Conservation (phyloP, 352 stramenopile genomes). For the Pythium aquatile region DNA sequence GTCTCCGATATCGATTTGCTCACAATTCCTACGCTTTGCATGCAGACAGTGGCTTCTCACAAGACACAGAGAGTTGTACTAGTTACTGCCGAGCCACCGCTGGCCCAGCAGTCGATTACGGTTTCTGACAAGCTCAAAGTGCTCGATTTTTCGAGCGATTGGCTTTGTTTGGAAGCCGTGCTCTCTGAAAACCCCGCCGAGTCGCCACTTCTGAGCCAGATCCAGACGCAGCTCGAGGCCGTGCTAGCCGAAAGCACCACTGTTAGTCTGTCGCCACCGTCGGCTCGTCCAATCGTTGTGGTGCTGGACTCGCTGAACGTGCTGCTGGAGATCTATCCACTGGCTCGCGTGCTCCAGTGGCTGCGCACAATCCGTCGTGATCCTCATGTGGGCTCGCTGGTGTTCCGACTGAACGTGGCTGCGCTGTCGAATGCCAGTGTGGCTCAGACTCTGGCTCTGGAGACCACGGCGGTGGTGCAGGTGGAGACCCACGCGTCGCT, state of each 20-base stretch:
- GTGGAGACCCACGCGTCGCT: constrained; percentile 64
- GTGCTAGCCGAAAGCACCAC: constrained; percentile 11
- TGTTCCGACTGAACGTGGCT: constrained; percentile 48
- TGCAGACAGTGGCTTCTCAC: constrained; percentile 17
- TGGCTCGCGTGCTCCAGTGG: constrained; percentile 44
- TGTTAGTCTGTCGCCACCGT: not conserved
- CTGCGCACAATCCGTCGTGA: constrained; percentile 35
- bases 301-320: constrained; percentile 67
- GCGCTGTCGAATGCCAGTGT: not conserved
- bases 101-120: constrained; percentile 24
- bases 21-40: not conserved
- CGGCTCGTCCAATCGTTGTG: constrained; percentile 44
- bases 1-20: not conserved
- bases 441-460: constrained; percentile 29
- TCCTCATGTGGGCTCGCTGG: constrained; percentile 40
- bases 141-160: constrained; percentile 45
- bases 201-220: constrained; percentile 28
- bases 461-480: constrained; percentile 47
- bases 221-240: constrained; percentile 32
- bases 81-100: constrained; percentile 10
- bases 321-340: constrained; percentile 48
- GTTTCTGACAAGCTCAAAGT: constrained; percentile 36
- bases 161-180: constrained; percentile 17
- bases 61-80: constrained; percentile 19
- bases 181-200: constrained; percentile 14